These are phyloP conservation scores for Globisporangium spiculum DNA, from an alignment of 352 stramenopile species.

Conservation along the genomic window DNA sequence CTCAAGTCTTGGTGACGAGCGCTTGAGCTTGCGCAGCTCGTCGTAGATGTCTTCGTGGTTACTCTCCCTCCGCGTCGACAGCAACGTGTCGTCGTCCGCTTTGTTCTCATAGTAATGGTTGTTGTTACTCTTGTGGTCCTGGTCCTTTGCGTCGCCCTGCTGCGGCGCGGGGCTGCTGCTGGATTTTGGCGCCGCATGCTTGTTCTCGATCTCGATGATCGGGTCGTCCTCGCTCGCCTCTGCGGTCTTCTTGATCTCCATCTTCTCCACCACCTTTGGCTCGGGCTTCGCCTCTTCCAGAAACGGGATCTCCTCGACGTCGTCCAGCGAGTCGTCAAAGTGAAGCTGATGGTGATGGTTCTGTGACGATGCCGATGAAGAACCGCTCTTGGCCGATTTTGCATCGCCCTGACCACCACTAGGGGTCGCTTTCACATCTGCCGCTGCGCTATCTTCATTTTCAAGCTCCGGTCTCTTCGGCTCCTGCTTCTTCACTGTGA, in stretches of 20 bases:
- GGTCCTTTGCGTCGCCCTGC: slow-evolving; percentile 20
- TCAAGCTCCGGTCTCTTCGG: slow-evolving; percentile 31
- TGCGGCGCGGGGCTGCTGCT: not conserved
- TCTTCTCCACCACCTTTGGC: slow-evolving; percentile 24
- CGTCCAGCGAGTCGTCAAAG: slow-evolving; percentile 65
- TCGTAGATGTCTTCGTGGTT: slow-evolving; percentile 54
- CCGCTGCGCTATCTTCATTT: slow-evolving; percentile 6
- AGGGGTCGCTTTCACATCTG: not conserved
- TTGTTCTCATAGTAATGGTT: slow-evolving; percentile 16
- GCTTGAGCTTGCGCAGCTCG: slow-evolving; percentile 55
- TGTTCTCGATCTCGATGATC: slow-evolving; percentile 60
- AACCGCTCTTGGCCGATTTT: slow-evolving; percentile 19
- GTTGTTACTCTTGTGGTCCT: slow-evolving; percentile 26
- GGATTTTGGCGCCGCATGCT: slow-evolving; percentile 31
- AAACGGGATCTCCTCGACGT: slow-evolving; percentile 80
- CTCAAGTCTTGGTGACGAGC: slow-evolving; percentile 28
- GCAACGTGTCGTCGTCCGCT: slow-evolving; percentile 18
- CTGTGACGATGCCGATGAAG: not conserved
- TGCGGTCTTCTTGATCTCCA: slow-evolving; percentile 18
- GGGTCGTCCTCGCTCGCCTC: slow-evolving; percentile 42
- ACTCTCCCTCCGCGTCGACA: slow-evolving; percentile 23
- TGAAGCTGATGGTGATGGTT: slow-evolving; percentile 20
- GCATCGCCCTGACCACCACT: not conserved
- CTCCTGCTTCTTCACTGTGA: slow-evolving; percentile 66
- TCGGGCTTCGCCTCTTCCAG: slow-evolving; percentile 54